phyloP scores from a whole-genome alignment of 257 asterid genomes.

The Przewalskia tangutica region DNA sequence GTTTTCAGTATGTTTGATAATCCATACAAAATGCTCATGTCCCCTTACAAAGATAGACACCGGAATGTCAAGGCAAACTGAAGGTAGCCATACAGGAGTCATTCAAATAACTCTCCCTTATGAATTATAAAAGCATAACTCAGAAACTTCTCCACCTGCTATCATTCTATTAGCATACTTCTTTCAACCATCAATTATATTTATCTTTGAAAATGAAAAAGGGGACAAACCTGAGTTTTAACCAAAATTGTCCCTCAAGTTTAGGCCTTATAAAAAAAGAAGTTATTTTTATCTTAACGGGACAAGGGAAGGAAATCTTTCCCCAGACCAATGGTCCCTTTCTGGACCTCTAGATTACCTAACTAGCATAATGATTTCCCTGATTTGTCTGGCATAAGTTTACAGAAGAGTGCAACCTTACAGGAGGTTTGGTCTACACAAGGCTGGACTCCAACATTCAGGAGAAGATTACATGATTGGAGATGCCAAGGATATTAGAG shows the following conservation, averaged over 20 bases:
- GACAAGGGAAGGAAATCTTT: too few species aligned
- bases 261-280: too few species aligned
- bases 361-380: background rate
- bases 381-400: too few species aligned
- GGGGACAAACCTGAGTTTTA: too few species aligned
- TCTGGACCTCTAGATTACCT: background rate
- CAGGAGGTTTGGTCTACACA: too few species aligned
- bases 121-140: background rate
- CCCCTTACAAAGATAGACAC: background rate
- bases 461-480: too few species aligned
- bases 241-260: too few species aligned
- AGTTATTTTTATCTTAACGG: too few species aligned
- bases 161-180: background rate
- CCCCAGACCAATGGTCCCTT: background rate
- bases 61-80: background rate
- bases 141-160: background rate
- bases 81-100: background rate
- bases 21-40: background rate
- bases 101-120: background rate
- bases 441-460: too few species aligned
- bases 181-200: background rate
- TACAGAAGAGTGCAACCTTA: too few species aligned
- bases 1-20: background rate
- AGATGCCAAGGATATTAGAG: too few species aligned
- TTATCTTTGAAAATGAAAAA: too few species aligned